Percentiles rank a stretch among this genome's conserved stretches.
Evolutionary conservation across 148 eudicot species (phyloP).

Genomic region (Cornus florida): DNA sequence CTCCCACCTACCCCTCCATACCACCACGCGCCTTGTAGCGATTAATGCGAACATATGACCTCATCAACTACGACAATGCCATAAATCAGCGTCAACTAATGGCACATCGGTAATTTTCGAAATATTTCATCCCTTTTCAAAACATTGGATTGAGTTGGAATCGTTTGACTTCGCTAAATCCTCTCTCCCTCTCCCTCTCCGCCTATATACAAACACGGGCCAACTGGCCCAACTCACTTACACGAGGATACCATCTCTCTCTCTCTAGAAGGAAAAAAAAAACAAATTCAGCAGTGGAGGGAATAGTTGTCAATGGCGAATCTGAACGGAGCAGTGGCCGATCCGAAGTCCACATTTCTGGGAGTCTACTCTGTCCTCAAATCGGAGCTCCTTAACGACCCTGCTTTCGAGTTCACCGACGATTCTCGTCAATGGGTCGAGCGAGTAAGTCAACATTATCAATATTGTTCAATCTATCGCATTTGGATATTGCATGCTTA

Average conservation of each 20-base stretch:
- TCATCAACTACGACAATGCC: background rate
- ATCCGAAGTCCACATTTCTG: constrained; percentile 57
- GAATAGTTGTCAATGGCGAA: background rate
- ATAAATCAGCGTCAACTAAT: no score
- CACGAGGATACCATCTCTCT: background rate
- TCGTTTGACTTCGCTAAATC: background rate
- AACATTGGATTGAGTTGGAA: background rate
- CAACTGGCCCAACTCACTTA: background rate
- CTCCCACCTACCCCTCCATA: background rate
- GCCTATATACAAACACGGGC: background rate
- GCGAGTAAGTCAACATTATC: constrained; percentile 25
- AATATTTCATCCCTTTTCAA: background rate
- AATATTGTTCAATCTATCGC: no score
- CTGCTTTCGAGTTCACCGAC: constrained; percentile 75
- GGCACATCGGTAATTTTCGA: background rate
- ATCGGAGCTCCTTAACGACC: constrained; percentile 73
- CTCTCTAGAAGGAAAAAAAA: background rate
- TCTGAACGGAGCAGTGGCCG: constrained; percentile 34
- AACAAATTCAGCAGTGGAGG: background rate
- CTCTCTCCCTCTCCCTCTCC: background rate
- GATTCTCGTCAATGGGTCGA: constrained; percentile 79
- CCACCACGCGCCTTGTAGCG: no score
- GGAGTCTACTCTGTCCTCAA: constrained; percentile 62
- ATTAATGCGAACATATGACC: background rate
- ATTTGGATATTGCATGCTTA: no score